Percentiles rank a stretch among this genome's conserved stretches.
phyloP scores from a whole-genome alignment of 208 protist genomes.

The Zelonia costaricensis region DNA sequence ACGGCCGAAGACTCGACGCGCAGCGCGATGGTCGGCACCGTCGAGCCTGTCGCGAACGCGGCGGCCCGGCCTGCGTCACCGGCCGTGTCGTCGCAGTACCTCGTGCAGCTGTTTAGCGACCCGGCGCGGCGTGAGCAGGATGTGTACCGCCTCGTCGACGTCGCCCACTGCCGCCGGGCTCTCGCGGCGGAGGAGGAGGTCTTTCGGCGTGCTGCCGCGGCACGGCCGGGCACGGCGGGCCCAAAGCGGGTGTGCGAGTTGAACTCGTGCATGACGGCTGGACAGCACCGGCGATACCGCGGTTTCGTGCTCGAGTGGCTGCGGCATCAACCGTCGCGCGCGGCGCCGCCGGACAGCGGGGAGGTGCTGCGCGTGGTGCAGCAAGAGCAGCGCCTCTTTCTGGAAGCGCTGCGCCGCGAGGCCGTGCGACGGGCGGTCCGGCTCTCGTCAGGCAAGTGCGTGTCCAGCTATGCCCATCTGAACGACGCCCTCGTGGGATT shows the following conservation, averaged over 20 bases:
- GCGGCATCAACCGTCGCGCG: conserved; percentile 15
- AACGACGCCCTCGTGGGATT: conserved; percentile 16
- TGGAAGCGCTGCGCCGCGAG: conserved; percentile 42
- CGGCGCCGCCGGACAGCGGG: conserved; percentile 41
- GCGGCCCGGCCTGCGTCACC: conserved; percentile 6
- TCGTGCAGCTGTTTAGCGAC: conserved; percentile 35
- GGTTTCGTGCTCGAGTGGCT: conserved; percentile 38
- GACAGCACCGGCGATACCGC: conserved; percentile 67
- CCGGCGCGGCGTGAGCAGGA: conserved; percentile 46
- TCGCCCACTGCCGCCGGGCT: conserved; percentile 29
- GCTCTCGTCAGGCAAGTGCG: neutral
- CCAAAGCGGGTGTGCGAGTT: conserved; percentile 26
- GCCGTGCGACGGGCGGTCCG: conserved; percentile 4
- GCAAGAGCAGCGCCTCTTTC: conserved; percentile 50
- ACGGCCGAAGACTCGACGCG: conserved; percentile 7
- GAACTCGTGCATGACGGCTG: conserved; percentile 60
- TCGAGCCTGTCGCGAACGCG: neutral
- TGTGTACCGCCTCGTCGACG: conserved; percentile 47
- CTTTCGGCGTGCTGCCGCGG: neutral
- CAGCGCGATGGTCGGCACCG: neutral
- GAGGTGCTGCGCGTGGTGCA: conserved; percentile 49
- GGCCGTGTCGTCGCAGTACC: too few species aligned
- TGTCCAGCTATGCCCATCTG: conserved; percentile 3
- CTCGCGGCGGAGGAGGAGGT: conserved; percentile 19
- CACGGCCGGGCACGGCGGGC: neutral